Base-by-base conservation (phyloP, 768 basidiomycete species). In the Ramaria sp. region DNA sequence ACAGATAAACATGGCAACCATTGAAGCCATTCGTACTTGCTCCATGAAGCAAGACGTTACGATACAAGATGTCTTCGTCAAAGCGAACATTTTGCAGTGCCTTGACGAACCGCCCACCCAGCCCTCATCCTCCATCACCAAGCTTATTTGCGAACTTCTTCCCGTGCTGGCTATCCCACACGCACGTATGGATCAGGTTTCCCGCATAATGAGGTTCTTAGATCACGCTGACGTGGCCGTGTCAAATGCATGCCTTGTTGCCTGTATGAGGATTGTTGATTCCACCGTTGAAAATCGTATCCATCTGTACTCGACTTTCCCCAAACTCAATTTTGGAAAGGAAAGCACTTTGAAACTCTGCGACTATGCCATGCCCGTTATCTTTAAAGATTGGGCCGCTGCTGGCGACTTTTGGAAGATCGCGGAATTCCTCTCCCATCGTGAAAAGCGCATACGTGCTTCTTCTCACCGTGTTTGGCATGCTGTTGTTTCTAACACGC, bases 351-450 rank as follows among this genome's bases (percentile, higher is more conserved):
- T 61, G 22, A 49, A 51, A 50, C 57, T 61, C 20, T 60, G 57
- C 45, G 61, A 60, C 50, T 39, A 51, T 42, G 57, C 59, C 4
- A 61, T 61, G 55, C 61, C 61, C 1, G 20, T 43, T 44, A 55
- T 61, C 28, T 61, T 59, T 30, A 27, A 52, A 32, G 61, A 61
- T 36, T 61, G 61, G 61, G 59, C 49, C 2, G 57, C 59, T 13
- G 2, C 47, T 3, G 59, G 57, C 20, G 57, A 60, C 12, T 56
- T 61, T 45, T 39, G 49, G 24, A 55, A 34, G 36, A 57, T 61
- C 52, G 37, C 51, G 16, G 49, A 50, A 45, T 51, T 48, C 25
- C 41, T 61, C 41, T 38, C 27, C 18, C 59, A 60, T 44, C 51
- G 54, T 13, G 51, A 61, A 50, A 20, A 18, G 30, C 61, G 59